These are phyloP conservation scores for Septoria petroselini DNA, from an alignment of 2,329 filamentous ascomycete species.

Conservation along the genomic window DNA sequence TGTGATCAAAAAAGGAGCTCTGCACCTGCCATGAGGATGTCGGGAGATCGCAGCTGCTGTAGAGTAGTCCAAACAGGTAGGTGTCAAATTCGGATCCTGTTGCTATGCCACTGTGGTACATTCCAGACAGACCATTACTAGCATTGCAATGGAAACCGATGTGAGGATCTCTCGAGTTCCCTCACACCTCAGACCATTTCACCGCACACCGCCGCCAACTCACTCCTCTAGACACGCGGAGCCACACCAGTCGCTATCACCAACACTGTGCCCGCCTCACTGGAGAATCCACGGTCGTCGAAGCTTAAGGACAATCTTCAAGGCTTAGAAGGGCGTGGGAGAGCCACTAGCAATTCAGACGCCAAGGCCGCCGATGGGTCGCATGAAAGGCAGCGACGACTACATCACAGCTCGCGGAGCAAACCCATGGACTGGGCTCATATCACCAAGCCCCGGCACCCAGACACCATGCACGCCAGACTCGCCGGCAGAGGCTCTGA, in stretches of 20 bases:
- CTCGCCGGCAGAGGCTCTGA: constrained; percentile 34
- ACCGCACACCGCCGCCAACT: constrained; percentile 10
- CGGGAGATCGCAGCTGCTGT: neutral
- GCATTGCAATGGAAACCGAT: constrained; percentile 9
- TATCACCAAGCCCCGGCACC: constrained; percentile 35
- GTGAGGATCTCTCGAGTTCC: constrained; percentile 15
- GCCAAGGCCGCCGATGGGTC: constrained; percentile 28
- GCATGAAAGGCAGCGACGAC: constrained; percentile 39
- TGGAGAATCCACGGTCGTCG: constrained; percentile 16
- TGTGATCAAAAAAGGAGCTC: too few species aligned
- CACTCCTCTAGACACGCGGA: constrained; percentile 6
- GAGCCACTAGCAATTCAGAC: neutral
- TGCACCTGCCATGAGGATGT: neutral
- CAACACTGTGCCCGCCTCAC: constrained; percentile 26
- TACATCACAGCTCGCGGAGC: constrained; percentile 38
- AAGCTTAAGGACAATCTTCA: constrained; percentile 22
- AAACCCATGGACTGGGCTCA: constrained; percentile 37
- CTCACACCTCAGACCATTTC: constrained; percentile 18
- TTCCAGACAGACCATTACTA: constrained; percentile 15
- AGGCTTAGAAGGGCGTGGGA: constrained; percentile 19
- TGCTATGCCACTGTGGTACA: constrained; percentile 18
- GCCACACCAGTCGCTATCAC: constrained; percentile 2
- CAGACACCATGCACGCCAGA: constrained; percentile 32
- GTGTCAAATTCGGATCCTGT: constrained; percentile 3
- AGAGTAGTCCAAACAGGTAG: neutral